Evolutionary conservation across 495 filamentous ascomycete genomes (phyloP), one percentile per base, ranked within the genome.

Genomic region (Rhypophila decipiens): DNA sequence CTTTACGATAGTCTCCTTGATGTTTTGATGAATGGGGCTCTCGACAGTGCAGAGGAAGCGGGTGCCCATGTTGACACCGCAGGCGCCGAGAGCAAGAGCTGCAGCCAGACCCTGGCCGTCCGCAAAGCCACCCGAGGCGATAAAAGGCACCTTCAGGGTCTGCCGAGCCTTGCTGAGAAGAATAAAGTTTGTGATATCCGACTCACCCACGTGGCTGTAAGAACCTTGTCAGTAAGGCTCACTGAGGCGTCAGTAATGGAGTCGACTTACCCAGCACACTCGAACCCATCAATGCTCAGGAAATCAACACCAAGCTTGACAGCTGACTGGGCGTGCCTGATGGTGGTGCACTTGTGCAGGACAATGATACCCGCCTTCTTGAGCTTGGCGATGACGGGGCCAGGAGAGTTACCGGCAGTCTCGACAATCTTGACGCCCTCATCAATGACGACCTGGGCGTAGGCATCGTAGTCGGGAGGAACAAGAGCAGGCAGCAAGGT

Each of bases 101-200:
- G 93, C 93, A 2, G 93, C 93, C 17, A 98, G 74, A 5, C 93
- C 93, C 53, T 96, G 82, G 2, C 93, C 93, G 63, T 98, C 93
- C 13, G 89, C 93, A 59, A 97, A 96, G 5, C 93, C 93, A 27
- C 93, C 93, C 0, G 86, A 90, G 1, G 93, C 93, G 60, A 98
- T 96, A 63, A 98, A 98, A 4, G 93, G 93, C 23, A 90, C 80
- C 22, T 77, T 78, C 37, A 98, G 78, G 1, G 81, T 78, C 70
- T 98, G 93, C 17, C 91, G 75, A 29, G 93, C 93, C 36, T 88
- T 77, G 64, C 79, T 83, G 36, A 97, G 75, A 7, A 98, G 79
- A 52, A 98, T 95, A 68, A 97, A 93, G 68, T 98, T 98, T 52
- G 93, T 96, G 67, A 98, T 95, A 59, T 98, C 93, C 37, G 78